Conservation (phyloP, 2,329 filamentous ascomycete genomes). For the Hymenoscyphus fraxineus region DNA sequence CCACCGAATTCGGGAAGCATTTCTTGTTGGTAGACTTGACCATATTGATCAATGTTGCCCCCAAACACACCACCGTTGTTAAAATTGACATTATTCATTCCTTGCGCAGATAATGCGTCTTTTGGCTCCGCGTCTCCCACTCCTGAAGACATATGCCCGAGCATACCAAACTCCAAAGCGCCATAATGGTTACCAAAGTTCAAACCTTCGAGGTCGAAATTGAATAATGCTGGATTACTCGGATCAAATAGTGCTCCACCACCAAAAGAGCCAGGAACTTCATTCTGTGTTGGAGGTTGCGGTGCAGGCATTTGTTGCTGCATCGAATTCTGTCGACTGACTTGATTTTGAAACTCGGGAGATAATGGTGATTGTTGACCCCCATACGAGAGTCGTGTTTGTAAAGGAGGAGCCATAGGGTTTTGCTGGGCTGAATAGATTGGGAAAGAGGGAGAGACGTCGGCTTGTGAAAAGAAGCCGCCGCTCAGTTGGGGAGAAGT, state of each 20-base stretch:
- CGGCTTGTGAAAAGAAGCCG: slow-evolving; percentile 33
- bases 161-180: slow-evolving; percentile 91
- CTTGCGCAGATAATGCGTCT: slow-evolving; percentile 54
- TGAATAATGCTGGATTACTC: slow-evolving; percentile 88
- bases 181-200: slow-evolving; percentile 97
- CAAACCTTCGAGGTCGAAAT: slow-evolving; percentile 89
- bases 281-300: slow-evolving; percentile 43
- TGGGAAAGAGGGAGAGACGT: slow-evolving; percentile 31
- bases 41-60: slow-evolving; percentile 40
- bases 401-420: slow-evolving; percentile 50
- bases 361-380: slow-evolving; percentile 70
- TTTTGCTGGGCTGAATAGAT: slow-evolving; percentile 44
- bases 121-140: slow-evolving; percentile 74
- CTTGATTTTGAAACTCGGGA: slow-evolving; percentile 61
- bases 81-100: slow-evolving; percentile 36
- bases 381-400: slow-evolving; percentile 52
- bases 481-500: slow-evolving; percentile 27
- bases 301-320: slow-evolving; percentile 38
- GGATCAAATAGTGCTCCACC: slow-evolving; percentile 72
- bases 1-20: slow-evolving; percentile 52
- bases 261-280: slow-evolving; percentile 43
- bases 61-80: slow-evolving; percentile 30
- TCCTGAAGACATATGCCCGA: slow-evolving; percentile 93
- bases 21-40: slow-evolving; percentile 45
- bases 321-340: slow-evolving; percentile 46